Evolutionary conservation across 257 asterid genomes (phyloP).

Genomic region (Scutellaria barbata): DNA sequence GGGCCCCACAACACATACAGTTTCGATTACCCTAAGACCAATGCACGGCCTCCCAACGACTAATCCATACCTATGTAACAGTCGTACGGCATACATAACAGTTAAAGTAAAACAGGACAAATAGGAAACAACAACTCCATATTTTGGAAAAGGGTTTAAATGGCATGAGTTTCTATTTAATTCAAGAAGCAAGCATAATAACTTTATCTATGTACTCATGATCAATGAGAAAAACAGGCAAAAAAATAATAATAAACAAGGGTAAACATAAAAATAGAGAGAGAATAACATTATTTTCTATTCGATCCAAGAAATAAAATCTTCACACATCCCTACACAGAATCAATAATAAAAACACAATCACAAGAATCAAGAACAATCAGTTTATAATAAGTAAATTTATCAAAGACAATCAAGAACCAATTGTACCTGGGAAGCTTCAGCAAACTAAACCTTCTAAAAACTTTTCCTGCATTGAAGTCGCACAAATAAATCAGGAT

Average conservation of each 20-base stretch:
- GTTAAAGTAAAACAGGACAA: constrained; percentile 1
- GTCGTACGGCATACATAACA: background rate
- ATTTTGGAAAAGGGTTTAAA: background rate
- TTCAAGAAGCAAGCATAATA: background rate
- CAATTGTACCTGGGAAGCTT: constrained; percentile 32
- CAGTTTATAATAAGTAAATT: constrained; percentile 20
- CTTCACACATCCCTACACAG: constrained; percentile 22
- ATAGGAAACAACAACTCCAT: constrained; percentile 20
- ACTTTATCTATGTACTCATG: constrained; percentile 25
- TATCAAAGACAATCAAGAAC: constrained; percentile 29
- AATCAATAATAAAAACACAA: constrained; percentile 29
- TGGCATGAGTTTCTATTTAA: constrained; percentile 11
- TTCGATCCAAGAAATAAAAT: constrained; percentile 14
- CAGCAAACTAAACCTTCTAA: constrained; percentile 28
- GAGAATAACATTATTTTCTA: constrained; percentile 21
- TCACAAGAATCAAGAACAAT: constrained; percentile 21
- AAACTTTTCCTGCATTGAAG: constrained; percentile 34
- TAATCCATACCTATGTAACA: constrained; percentile 20
- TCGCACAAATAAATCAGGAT: constrained; percentile 23
- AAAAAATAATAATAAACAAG: constrained; percentile 2
- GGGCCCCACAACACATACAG: background rate
- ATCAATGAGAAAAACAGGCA: constrained; percentile 32
- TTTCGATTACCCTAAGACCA: background rate
- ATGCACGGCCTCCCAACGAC: background rate
- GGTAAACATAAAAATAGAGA: background rate